Percentiles rank a stretch among this genome's conserved stretches.
Evolutionary conservation across 2,329 filamentous ascomycete genomes (phyloP).

Genomic region (Colletotrichum limetticola): DNA sequence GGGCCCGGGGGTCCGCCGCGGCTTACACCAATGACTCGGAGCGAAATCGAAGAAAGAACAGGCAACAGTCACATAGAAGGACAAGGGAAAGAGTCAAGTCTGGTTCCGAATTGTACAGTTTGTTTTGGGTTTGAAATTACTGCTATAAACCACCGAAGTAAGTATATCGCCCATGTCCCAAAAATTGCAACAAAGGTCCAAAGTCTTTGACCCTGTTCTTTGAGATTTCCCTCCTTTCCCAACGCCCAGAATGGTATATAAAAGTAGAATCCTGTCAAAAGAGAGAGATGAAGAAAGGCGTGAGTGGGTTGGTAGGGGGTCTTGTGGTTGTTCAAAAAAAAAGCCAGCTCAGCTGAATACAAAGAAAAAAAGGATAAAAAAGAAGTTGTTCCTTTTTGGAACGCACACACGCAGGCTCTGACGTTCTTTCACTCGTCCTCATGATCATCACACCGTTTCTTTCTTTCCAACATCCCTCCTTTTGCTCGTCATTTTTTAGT

Average conservation of each 20-base stretch:
- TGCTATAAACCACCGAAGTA: constrained; percentile 10
- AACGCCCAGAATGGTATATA: constrained; percentile 37
- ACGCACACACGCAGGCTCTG: background rate
- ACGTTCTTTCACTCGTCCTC: background rate
- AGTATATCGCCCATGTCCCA: constrained; percentile 3
- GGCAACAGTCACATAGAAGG: background rate
- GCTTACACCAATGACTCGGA: background rate
- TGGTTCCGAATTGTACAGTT: constrained; percentile 11
- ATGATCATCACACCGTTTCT: constrained; percentile 12
- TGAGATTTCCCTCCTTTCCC: constrained; percentile 21
- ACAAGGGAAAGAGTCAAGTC: background rate
- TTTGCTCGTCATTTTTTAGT: constrained; percentile 22
- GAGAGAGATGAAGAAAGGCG: background rate
- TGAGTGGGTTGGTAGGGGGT: background rate
- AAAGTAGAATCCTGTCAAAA: constrained; percentile 5
- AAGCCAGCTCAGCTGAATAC: constrained; percentile 28
- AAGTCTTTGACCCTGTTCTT: constrained; percentile 22
- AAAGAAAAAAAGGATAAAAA: constrained; percentile 17
- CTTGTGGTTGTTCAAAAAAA: background rate
- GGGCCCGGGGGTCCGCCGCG: background rate
- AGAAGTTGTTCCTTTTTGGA: constrained; percentile 7
- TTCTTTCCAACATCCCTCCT: background rate
- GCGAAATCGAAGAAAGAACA: background rate
- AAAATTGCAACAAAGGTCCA: background rate
- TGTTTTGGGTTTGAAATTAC: constrained; percentile 21